Evolutionary conservation across 768 basidiomycete genomes (phyloP), one percentile per base, ranked within the genome.

Genomic region (Kwoniella europaea): DNA sequence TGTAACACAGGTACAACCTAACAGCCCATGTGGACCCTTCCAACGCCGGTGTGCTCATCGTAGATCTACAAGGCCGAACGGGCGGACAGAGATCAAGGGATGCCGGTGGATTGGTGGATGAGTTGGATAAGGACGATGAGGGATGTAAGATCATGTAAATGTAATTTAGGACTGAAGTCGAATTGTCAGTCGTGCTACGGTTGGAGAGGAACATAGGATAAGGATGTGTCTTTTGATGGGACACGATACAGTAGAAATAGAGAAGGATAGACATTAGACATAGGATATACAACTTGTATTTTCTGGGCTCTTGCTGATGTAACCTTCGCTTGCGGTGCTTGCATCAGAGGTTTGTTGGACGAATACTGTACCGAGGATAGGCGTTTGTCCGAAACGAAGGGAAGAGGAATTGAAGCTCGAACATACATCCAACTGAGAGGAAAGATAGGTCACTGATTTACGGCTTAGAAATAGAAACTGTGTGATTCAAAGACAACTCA

Each of bases 31-130:
- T 93, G 7, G 95, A 98, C 84, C 90, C 91, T 0, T 80, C 88
- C 35, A 98, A 98, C 74, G 82, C 87, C 0, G 95, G 96, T 4
- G 92, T 98, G 1, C 86, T 98, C 13, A 85, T 96, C 63, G 93
- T 94, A 2, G 88, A 88, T 63, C 86, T 94, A 22, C 85, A 88
- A 64, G 88, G 87, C 1, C 74, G 76, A 42, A 79, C 75, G 69
- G 85, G 71, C 27, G 76, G 59, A 68, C 85, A 80, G 27, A 69
- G 79, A 20, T 63, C 65, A 81, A 66, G 87, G 85, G 63, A 85
- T 90, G 73, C 87, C 83, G 63, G 84, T 86, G 35, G 90, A 88
- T 67, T 91, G 89, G 74, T 89, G 88, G 77, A 86, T 87, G 3
- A 87, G 86, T 46, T 86, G 87, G 67, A 79, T 74, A 84, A 85